Percentiles rank a stretch among this genome's conserved stretches.
Evolutionary conservation across 148 eudicot genomes (phyloP).

Genomic region (Vaccinium macrocarpon): DNA sequence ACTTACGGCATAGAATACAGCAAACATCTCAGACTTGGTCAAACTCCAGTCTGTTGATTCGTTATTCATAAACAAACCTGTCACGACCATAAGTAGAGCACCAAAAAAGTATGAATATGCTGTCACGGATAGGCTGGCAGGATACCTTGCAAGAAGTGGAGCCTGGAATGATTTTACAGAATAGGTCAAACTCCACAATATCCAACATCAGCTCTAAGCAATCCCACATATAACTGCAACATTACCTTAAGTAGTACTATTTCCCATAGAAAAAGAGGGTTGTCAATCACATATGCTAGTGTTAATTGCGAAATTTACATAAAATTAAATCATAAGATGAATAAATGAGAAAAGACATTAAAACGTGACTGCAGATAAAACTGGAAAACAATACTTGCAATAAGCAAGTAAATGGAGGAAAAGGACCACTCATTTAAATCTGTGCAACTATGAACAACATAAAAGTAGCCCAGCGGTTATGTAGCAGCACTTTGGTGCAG

Average conservation of each 20-base stretch:
- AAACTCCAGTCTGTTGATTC: slow-evolving; percentile 71
- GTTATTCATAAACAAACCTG: slow-evolving; percentile 53
- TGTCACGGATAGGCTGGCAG: slow-evolving; percentile 94
- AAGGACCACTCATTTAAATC: slow-evolving; percentile 4
- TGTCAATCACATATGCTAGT: not conserved
- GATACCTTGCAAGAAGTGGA: slow-evolving; percentile 77
- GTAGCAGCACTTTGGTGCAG: not conserved
- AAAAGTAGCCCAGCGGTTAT: not conserved
- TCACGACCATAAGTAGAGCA: slow-evolving; percentile 52
- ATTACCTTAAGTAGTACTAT: no score
- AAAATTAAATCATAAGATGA: not conserved
- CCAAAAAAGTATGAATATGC: slow-evolving; percentile 94
- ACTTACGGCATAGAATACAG: slow-evolving; percentile 87
- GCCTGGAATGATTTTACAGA: slow-evolving; percentile 52
- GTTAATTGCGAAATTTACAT: not conserved
- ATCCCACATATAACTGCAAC: not conserved
- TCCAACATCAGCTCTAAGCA: not conserved
- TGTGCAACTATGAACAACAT: not conserved
- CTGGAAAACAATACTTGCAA: slow-evolving; percentile 5
- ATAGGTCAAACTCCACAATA: slow-evolving; percentile 14
- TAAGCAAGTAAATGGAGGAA: not conserved
- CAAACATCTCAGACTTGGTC: slow-evolving; percentile 63
- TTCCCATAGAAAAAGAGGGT: not conserved
- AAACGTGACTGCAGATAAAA: not conserved
- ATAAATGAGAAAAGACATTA: not conserved